Conservation (phyloP, 495 filamentous ascomycete genomes). For the Penicillium daleae region DNA sequence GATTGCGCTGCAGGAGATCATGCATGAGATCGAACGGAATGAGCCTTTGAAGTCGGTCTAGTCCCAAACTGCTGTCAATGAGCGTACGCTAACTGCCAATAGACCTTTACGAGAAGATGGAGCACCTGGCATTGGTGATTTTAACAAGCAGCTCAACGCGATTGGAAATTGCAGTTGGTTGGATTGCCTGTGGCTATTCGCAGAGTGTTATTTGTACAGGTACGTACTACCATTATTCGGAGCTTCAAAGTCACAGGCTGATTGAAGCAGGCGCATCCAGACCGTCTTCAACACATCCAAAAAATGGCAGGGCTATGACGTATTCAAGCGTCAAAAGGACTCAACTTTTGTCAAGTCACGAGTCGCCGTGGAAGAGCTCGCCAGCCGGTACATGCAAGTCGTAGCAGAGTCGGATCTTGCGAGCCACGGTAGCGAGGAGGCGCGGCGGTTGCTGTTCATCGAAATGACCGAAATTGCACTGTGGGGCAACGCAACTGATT, state of each 20-base stretch:
- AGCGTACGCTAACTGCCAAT: constrained; percentile 7
- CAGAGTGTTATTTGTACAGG: constrained; percentile 90
- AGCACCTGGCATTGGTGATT: constrained; percentile 64
- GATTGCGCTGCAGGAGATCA: constrained; percentile 70
- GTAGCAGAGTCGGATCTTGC: constrained; percentile 48
- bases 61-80: neutral
- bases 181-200: constrained; percentile 76
- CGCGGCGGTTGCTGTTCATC: constrained; percentile 69
- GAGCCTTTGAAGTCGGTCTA: constrained; percentile 64
- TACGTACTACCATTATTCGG: constrained; percentile 33
- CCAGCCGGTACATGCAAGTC: constrained; percentile 62
- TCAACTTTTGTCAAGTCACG: constrained; percentile 81
- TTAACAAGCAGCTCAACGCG: constrained; percentile 72
- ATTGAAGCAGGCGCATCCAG: constrained; percentile 59
- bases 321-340: constrained; percentile 81
- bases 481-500: constrained; percentile 92
- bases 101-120: constrained; percentile 79
- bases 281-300: constrained; percentile 66
- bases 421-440: constrained; percentile 55
- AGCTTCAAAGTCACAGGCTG: neutral
- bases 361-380: constrained; percentile 80
- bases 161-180: constrained; percentile 73
- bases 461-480: constrained; percentile 90
- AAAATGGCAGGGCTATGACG: constrained; percentile 81
- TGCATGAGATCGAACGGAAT: constrained; percentile 84